Percentiles rank a stretch among this genome's conserved stretches.
Evolutionary conservation across 495 filamentous ascomycete species (phyloP).

Genomic region (Venustampulla echinocandica): DNA sequence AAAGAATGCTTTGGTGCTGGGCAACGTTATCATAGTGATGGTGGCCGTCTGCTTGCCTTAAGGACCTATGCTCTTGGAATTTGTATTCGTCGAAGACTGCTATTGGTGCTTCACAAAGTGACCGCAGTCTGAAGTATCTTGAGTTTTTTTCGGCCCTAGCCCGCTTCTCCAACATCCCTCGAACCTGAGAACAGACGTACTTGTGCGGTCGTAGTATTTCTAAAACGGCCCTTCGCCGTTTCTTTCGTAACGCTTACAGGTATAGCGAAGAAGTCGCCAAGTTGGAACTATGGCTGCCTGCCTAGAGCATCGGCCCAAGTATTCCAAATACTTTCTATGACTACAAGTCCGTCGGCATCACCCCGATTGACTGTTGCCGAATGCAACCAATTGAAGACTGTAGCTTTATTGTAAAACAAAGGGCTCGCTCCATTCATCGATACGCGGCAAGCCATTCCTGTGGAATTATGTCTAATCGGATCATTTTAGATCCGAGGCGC

Average conservation of each 20-base stretch:
- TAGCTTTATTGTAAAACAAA: conserved; percentile 21
- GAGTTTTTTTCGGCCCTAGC: no score
- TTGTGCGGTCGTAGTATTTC: conserved; percentile 18
- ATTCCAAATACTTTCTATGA: conserved; percentile 21
- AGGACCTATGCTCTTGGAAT: no score
- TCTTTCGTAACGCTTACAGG: conserved; percentile 14
- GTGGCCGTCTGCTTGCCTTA: no score
- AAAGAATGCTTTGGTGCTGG: conserved; percentile 17
- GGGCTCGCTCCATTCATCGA: conserved; percentile 11
- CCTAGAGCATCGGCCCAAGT: conserved; percentile 15
- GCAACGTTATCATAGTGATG: conserved; percentile 17
- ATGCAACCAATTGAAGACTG: conserved; percentile 17
- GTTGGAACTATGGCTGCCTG: conserved; percentile 19
- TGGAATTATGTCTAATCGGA: conserved; percentile 10
- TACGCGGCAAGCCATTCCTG: conserved; percentile 11
- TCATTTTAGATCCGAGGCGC: conserved; percentile 16
- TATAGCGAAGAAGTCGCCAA: conserved; percentile 20
- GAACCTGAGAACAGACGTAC: no score
- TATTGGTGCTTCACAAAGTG: no score
- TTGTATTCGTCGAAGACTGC: no score
- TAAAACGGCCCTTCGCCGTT: conserved; percentile 10
- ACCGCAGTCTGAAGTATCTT: no score
- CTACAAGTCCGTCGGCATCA: conserved; percentile 6
- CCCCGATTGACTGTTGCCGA: conserved; percentile 9
- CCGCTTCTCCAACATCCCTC: no score